Evolutionary conservation across 1,284 basidiomycete species (phyloP).

Genomic region (Rhodotorula sp.): DNA sequence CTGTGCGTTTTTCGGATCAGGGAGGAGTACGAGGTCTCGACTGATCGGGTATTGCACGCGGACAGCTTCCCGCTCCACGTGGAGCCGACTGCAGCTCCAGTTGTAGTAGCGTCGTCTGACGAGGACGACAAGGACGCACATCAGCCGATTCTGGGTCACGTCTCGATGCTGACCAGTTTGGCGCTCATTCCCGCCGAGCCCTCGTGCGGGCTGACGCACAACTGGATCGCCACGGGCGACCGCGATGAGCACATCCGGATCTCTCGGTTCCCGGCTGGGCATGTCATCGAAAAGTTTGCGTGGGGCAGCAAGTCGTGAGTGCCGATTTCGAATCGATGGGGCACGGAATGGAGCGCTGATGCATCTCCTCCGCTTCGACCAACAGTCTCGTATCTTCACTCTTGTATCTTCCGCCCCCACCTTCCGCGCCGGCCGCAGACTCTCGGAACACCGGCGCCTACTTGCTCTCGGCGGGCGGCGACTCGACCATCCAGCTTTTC

Average conservation of each 20-base stretch:
- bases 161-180: conserved; percentile 74
- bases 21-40: too few relatives aligned
- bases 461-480: conserved; percentile 84
- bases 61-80: conserved; percentile 37
- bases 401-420: conserved; percentile 57
- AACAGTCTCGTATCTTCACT: conserved; percentile 76
- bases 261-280: conserved; percentile 81
- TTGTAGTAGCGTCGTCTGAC: conserved; percentile 22
- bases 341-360: neutral
- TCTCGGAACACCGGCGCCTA: conserved; percentile 35
- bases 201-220: conserved; percentile 54
- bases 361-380: neutral
- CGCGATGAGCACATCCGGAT: conserved; percentile 89
- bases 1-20: conserved; percentile 52
- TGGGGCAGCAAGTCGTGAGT: conserved; percentile 76
- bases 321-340: too few relatives aligned
- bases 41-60: neutral
- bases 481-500: conserved; percentile 72
- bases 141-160: conserved; percentile 77
- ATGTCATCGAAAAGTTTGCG: conserved; percentile 77
- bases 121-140: conserved; percentile 60
- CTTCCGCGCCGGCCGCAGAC: neutral
- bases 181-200: conserved; percentile 55
- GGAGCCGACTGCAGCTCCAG: conserved; percentile 27
- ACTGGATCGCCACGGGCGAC: conserved; percentile 78